phyloP scores from a whole-genome alignment of 192 early-diverging fungal species.

The Coemansia sp. region DNA sequence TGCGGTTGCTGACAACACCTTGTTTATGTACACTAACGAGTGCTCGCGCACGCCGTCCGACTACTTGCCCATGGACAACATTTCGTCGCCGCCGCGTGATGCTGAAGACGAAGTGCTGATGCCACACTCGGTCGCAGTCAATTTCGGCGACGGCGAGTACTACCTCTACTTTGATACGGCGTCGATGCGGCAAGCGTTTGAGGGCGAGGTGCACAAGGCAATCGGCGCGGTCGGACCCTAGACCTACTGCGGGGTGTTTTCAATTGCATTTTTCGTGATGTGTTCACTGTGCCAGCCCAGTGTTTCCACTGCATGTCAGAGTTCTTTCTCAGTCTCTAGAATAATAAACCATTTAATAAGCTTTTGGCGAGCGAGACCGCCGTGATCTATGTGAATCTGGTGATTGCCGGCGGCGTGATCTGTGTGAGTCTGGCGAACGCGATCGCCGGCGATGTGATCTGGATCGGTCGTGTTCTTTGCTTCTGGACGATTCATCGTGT shows the following conservation, averaged over 20 bases:
- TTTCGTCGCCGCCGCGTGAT: conserved; percentile 28
- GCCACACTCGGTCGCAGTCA: conserved; percentile 37
- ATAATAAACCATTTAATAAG: background rate
- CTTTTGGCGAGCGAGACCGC: conserved; percentile 1
- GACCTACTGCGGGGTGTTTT: background rate
- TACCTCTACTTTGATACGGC: conserved; percentile 44
- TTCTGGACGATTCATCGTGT: background rate
- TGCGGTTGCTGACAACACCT: conserved; percentile 37
- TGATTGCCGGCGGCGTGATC: background rate
- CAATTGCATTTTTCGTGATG: conserved; percentile 1
- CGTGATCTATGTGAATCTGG: background rate
- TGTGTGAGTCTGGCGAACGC: background rate
- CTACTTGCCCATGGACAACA: conserved; percentile 16
- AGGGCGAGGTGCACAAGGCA: conserved; percentile 20
- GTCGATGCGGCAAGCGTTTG: conserved; percentile 31
- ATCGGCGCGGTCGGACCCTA: conserved; percentile 6
- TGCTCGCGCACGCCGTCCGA: conserved; percentile 44
- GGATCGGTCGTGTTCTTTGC: background rate
- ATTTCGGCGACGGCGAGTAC: conserved; percentile 45
- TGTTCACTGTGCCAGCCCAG: conserved; percentile 1
- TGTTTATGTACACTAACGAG: conserved; percentile 51
- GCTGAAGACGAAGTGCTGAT: conserved; percentile 46
- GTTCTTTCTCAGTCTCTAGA: background rate
- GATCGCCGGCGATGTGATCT: conserved; percentile 6
- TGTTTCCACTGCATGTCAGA: background rate